Percentiles rank a stretch among this genome's conserved stretches.
phyloP scores from a whole-genome alignment of 139 green algal species.

The Mesotaenium endlicherianum region DNA sequence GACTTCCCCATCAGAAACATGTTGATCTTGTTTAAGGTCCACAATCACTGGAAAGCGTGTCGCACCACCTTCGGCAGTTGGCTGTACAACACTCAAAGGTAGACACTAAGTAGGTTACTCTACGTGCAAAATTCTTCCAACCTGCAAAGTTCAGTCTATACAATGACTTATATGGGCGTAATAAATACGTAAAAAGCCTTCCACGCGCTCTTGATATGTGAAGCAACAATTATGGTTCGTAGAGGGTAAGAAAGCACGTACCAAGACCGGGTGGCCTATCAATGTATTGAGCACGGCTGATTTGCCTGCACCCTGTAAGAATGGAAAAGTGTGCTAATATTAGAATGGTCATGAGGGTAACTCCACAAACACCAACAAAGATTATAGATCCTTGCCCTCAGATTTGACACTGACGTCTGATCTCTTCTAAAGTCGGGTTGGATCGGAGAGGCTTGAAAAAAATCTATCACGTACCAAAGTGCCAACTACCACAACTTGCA shows the following conservation, averaged over 20 bases:
- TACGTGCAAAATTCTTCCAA: background rate
- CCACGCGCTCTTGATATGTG: background rate
- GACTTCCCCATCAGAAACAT: background rate
- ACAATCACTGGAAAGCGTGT: slow-evolving; percentile 34
- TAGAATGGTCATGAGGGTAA: background rate
- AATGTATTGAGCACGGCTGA: slow-evolving; percentile 41
- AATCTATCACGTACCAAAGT: background rate
- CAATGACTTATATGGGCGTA: background rate
- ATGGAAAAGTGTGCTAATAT: background rate
- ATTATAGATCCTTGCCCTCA: background rate
- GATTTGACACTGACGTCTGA: background rate
- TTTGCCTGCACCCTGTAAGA: slow-evolving; percentile 32
- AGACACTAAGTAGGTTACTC: background rate
- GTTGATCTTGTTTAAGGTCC: slow-evolving; percentile 3
- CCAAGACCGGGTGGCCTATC: slow-evolving; percentile 34
- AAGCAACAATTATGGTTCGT: background rate
- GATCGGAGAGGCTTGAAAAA: background rate
- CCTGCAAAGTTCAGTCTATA: background rate
- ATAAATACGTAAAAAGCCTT: too few relatives aligned
- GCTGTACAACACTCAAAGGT: slow-evolving; percentile 1
- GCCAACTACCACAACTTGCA: slow-evolving; percentile 40
- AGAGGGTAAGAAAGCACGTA: background rate
- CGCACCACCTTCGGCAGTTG: slow-evolving; percentile 34
- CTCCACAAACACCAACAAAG: background rate
- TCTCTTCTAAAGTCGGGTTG: background rate